Evolutionary conservation across 2,329 filamentous ascomycete genomes (phyloP).

Genomic region (Fusarium devonianum): DNA sequence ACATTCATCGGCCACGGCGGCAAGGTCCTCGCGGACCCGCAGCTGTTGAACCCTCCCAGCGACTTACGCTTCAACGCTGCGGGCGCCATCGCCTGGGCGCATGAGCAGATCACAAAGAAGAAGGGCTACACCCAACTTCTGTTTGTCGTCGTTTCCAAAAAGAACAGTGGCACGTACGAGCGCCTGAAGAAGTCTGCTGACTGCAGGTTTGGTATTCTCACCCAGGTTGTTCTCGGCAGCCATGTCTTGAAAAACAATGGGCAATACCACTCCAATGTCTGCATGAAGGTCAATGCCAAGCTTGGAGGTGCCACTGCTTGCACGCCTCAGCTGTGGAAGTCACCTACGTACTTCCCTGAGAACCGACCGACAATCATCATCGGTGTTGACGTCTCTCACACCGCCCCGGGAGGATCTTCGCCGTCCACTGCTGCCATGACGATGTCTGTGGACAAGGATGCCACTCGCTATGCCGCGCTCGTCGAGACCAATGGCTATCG

Average conservation of each 20-base stretch:
- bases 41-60: conserved; percentile 46
- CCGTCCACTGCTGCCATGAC: conserved; percentile 89
- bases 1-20: conserved; percentile 61
- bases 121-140: conserved; percentile 73
- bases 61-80: conserved; percentile 52
- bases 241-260: conserved; percentile 74
- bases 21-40: conserved; percentile 46
- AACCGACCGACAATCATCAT: conserved; percentile 77
- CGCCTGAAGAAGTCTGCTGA: conserved; percentile 90
- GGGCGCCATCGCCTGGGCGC: conserved; percentile 56
- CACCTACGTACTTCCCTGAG: conserved; percentile 47
- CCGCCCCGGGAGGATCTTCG: conserved; percentile 68
- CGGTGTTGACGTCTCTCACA: conserved; percentile 90
- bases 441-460: conserved; percentile 75
- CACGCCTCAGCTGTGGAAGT: conserved; percentile 47
- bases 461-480: conserved; percentile 78
- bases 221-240: conserved; percentile 78
- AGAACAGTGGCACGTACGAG: conserved; percentile 76
- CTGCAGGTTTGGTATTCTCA: conserved; percentile 81
- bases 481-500: conserved; percentile 85
- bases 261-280: conserved; percentile 92
- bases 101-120: conserved; percentile 61
- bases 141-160: conserved; percentile 77
- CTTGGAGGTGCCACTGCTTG: conserved; percentile 80
- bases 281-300: conserved; percentile 97